Evolutionary conservation across 192 early-diverging fungal genomes (phyloP), one percentile per base, ranked within the genome.

Genomic region (Mortierella alpina): DNA sequence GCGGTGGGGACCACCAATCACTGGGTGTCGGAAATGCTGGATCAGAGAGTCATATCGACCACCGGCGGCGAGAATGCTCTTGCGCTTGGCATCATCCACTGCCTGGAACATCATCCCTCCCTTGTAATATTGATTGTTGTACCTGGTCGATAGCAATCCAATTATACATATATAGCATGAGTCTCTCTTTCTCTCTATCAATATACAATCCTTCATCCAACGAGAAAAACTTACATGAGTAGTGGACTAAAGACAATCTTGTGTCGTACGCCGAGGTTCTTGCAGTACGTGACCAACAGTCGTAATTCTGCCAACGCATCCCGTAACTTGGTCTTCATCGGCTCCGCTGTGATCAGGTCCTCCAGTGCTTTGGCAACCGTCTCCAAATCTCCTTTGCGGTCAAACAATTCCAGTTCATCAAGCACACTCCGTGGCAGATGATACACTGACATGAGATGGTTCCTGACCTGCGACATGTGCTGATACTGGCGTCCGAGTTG

Each of bases 361-460:
- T 90, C 88, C 5, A 90, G 23, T 10, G 80, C 77, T 55, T 75
- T 85, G 18, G 66, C 68, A 4, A 88, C 81, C 15, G 64, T 72
- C 57, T 90, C 87, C 22, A 90, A 47, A 57, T 90, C 87, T 10
- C 88, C 92, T 66, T 83, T 84, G 10, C 88, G 73, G 65, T 90
- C 84, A 71, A 94, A 93, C 66, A 84, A 58, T 48, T 88, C 88
- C 17, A 94, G 73, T 14, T 90, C 87, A 71, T 94, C 92, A 61
- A 92, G 66, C 4, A 89, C 72, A 64, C 86, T 89, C 57, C 88
- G 66, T 8, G 90, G 88, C 8, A 94, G 57, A 39, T 90, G 77
- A 15, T 86, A 80, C 8, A 89, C 89, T 14, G 89, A 77, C 56
- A 88, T 86, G 44, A 96, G 84, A 18, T 92, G 88, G 65, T 89